Base-by-base conservation (phyloP, 805 yeast genomes). In the Kregervanrija delftensis region DNA sequence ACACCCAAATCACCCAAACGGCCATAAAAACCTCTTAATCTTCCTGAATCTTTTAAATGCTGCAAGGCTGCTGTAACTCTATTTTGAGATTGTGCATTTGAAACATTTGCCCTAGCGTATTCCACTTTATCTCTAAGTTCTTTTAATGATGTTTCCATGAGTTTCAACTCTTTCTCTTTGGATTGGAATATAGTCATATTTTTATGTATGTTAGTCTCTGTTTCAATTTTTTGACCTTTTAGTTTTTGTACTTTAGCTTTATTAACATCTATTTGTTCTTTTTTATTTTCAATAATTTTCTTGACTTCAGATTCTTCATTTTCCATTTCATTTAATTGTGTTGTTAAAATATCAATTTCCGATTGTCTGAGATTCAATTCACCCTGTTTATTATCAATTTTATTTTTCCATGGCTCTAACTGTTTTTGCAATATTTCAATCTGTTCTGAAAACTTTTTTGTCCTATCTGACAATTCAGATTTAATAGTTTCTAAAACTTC, bases 1-100 rank as follows among this genome's bases (percentile, higher is more conserved):
- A 76, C 73, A n/a, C 96, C 99, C 38, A 93, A 67, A 53, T 88
- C 95, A 13, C 99, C 99, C 12, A 93, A 67, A 49, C 96, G 72
- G 0, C 98, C 99, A 59, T 86, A 73, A 53, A 91, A 86, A 0
- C 98, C 99, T 6, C 68, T 67, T 17, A 95, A 76, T 54, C 96
- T 73, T 5, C 97, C 97, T 3, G 93, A 74, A 44, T 81, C 79
- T 46, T 83, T 83, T 34, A 93, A 65, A 49, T 83, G 76, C 46
- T 72, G 67, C 45, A 93, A 71, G 12, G 89, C 84, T 0, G 79
- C 59, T 14, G 89, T 68, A 4, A 93, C 95, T 47, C 79, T 76
- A 53, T 77, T 86, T 56, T 83, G 87, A 48, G 86, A 83, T 54
- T 84, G 82, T 12, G 69, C 67, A 15, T 67, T 75, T 2, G 77